Base-by-base conservation (phyloP, 192 early-diverging fungal genomes). In the Backusella liffmaniae region DNA sequence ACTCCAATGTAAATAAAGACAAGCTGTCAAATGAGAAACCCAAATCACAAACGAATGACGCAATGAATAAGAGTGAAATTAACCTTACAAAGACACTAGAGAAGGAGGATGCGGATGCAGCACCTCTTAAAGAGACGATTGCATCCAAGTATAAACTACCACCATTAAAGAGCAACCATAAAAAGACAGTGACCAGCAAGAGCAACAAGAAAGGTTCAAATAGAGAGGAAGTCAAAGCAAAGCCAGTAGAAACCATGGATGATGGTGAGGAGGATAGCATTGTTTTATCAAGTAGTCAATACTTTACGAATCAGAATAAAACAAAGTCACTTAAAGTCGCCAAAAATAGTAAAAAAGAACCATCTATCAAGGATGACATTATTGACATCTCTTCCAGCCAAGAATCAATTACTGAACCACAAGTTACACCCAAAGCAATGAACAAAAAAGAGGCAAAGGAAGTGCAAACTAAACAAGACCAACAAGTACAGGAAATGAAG, bases 351-450 rank as follows among this genome's bases (percentile, higher is more conserved):
- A 7, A 53, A 13, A 13, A 44, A 2, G 12, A 44, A 44, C 0
- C 12, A 10, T 16, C 42, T 2, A 44, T 13, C 12, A 10, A 44
- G 0, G 6, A 53, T 21, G n/a, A 21, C 15, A 53, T 9, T 21
- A 53, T 53, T 5, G 51, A 53, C 51, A 8, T 53, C 6, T 21
- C 21, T 53, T 53, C 51, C 9, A 53, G 51, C 2, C 51, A 53
- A 21, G 51, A 53, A 53, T 53, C 51, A 21, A 1, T 12, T 21
- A 21, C 6, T 53, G 51, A 44, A 44, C 42, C 42, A 44, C 12
- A 53, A 1, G 8, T 23, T 9, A 21, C 51, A 9, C 87, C 92
- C 69, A 90, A 85, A 15, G 90, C 86, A 7, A 82, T 92, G 62
- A 91, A 94, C 72, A 91, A 86, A 82, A 80, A 65, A 37, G 26